Base-by-base conservation (phyloP, 352 stramenopile genomes). In the Phytopythium cucurbitacearum region DNA sequence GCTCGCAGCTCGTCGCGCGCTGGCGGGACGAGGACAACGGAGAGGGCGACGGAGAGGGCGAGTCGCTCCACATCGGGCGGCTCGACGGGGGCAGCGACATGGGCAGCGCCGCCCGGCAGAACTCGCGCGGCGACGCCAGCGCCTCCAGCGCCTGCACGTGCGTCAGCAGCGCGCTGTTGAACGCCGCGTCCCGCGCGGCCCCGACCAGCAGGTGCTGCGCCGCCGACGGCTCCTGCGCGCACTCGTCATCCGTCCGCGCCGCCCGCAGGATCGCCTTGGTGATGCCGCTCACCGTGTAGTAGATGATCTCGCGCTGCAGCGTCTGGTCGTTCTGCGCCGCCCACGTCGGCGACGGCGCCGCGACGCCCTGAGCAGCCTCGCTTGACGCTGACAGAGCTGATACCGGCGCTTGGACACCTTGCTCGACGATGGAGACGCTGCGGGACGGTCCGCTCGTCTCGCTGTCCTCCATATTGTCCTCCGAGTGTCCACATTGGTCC, bases 261-360 rank as follows among this genome's bases (percentile, higher is more conserved):
- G 80, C 71, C 12, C 74, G 74, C 41, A 85, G 66, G 40, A 90
- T 87, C 40, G 76, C 65, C 57, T 90, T 90, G 15, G 76, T 88
- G 57, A 90, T 88, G 28, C 80, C 80, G 65, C 75, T 86, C 3
- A 90, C 76, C 2, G 80, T 90, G 65, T 88, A 90, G 67, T 88
- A 90, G 61, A 90, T 88, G 69, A 90, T 88, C 53, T 90, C 80
- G n/a, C 76, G 76, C 48, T 87, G 76, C 36, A 90, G 65, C 8
- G 76, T 88, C 64, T 87, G 76, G 53, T 86, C 84, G 49, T 81
- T 87, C 54, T 86, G 76, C 21, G 76, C 83, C 12, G 65, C 65
- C 59, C 76, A 77, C 39, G 69, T 67, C 32, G 67, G 34, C 1
- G 64, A 64, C 7, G 62, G 73, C 4, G 47, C 56, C 2, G 21